Evolutionary conservation across 75 land plant species (phyloP), one percentile per base, ranked within the genome.

Genomic region (Cryptomeria japonica): DNA sequence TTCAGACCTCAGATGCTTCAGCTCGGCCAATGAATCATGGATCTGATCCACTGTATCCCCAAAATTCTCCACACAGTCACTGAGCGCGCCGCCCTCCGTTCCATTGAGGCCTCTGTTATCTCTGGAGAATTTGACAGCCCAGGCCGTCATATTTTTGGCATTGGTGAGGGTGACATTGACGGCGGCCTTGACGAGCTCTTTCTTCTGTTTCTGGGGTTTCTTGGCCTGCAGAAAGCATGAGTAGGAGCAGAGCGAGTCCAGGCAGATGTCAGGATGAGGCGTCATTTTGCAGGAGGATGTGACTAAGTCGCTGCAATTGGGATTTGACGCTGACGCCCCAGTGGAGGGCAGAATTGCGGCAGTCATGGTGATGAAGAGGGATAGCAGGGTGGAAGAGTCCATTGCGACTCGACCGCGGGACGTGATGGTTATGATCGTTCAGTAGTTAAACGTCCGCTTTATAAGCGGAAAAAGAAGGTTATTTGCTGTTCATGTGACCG

Each of bases 61-160:
- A 55, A 92, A 7, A 44, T 41, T 86, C 79, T 89, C 91, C 28
- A 92, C 25, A 82, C 95, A 94, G 86, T 92, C 95, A 22, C 22
- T 41, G 76, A 92, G 79, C 55, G 93, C 93, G 0, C 16, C 86
- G 18, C 39, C 84, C 58, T 91, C 91, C 31, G 38, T 68, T 0
- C 83, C 90, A 25, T 5, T 83, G 78, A 90, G 36, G 28, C 88
- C 90, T 1, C 73, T 80, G 15, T 18, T 61, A 13, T 86, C 28
- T n/a, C 89, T n/a, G 64, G 86, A n/a, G 78, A 92, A 80, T 68
- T 16, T 82, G 16, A 84, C 2, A 32, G 91, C 73, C 32, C 76
- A 14, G 58, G 88, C 36, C 18, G 87, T 86, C 25, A 90, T 84
- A 42, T 90, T 49, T 46, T 37, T 77, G n/a, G 89, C 90, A 6